A percentile compares a stretch with the other conserved stretches of the same genome.
Conservation (phyloP, 2,329 filamentous ascomycete genomes). For the Ustulina deusta region DNA sequence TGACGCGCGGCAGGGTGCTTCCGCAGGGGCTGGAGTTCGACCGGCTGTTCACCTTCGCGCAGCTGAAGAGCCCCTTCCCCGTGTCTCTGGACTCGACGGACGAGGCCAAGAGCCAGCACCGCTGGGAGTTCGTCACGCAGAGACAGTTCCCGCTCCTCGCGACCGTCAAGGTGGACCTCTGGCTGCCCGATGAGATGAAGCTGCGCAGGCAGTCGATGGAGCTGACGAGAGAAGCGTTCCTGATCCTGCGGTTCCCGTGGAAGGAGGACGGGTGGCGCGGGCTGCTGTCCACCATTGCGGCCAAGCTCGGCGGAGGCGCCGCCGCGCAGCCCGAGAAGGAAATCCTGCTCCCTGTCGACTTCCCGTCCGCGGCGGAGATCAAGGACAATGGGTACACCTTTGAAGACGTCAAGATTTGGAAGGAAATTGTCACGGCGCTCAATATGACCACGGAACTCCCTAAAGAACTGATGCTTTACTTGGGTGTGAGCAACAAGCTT, state of each 20-base stretch:
- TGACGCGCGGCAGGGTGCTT: slow-evolving; percentile 73
- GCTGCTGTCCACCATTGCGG: slow-evolving; percentile 57
- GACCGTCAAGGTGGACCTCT: slow-evolving; percentile 74
- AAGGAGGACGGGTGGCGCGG: slow-evolving; percentile 62
- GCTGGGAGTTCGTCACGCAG: slow-evolving; percentile 79
- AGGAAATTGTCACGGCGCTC: slow-evolving; percentile 65
- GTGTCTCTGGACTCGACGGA: slow-evolving; percentile 52
- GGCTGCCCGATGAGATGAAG: slow-evolving; percentile 74
- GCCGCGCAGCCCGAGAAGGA: slow-evolving; percentile 69
- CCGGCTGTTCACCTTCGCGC: slow-evolving; percentile 84
- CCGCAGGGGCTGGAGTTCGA: slow-evolving; percentile 81
- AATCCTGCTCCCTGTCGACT: slow-evolving; percentile 74
- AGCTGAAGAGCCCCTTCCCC: slow-evolving; percentile 66
- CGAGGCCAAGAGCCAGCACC: slow-evolving; percentile 56
- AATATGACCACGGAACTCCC: slow-evolving; percentile 71
- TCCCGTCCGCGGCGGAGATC: slow-evolving; percentile 69
- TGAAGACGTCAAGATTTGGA: slow-evolving; percentile 75
- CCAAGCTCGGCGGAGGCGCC: slow-evolving; percentile 64
- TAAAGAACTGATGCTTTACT: slow-evolving; percentile 70
- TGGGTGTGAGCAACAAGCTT: slow-evolving; percentile 75
- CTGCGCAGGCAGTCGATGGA: slow-evolving; percentile 64
- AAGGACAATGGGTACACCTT: slow-evolving; percentile 68
- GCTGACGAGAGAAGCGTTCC: slow-evolving; percentile 65
- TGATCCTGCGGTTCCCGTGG: slow-evolving; percentile 77
- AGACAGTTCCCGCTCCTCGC: slow-evolving; percentile 77